Evolutionary conservation across 2,329 filamentous ascomycete species (phyloP).

Genomic region (Cordyceps tenuipes): DNA sequence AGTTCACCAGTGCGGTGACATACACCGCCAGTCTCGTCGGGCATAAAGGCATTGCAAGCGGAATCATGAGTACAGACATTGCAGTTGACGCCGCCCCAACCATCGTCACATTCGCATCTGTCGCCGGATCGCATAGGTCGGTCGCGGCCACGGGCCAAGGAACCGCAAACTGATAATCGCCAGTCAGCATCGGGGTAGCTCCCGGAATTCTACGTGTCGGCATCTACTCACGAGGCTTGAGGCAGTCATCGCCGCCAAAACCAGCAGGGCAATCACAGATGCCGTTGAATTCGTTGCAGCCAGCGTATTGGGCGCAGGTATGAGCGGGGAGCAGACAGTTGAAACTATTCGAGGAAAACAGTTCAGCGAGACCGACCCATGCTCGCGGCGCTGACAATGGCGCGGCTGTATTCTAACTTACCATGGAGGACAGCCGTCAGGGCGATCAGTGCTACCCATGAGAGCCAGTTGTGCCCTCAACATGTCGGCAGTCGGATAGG

Average conservation of each 20-base stretch:
- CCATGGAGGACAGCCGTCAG: conserved; percentile 73
- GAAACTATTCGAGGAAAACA: conserved; percentile 55
- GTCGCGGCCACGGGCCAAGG: conserved; percentile 71
- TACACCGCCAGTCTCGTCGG: conserved; percentile 69
- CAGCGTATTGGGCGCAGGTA: conserved; percentile 80
- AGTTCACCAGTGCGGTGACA: conserved; percentile 89
- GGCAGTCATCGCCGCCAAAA: conserved; percentile 90
- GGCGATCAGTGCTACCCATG: conserved; percentile 54
- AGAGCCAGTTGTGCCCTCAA: conserved; percentile 59
- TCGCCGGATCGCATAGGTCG: conserved; percentile 64
- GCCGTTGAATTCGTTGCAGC: conserved; percentile 82
- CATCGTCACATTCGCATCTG: conserved; percentile 78
- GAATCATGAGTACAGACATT: conserved; percentile 82
- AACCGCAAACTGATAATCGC: conserved; percentile 63
- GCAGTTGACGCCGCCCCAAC: conserved; percentile 96
- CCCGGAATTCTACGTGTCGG: background rate
- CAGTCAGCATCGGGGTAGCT: background rate
- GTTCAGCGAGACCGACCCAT: background rate
- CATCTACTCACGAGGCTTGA: conserved; percentile 57
- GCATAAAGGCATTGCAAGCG: conserved; percentile 84
- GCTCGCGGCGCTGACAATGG: conserved; percentile 20
- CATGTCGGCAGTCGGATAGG: conserved; percentile 53
- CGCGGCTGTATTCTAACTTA: conserved; percentile 25
- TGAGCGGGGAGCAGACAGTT: conserved; percentile 95
- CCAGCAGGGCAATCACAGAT: conserved; percentile 89